phyloP scores from a whole-genome alignment of 176 grass and related monocot genomes.

The Juncus inflexus region DNA sequence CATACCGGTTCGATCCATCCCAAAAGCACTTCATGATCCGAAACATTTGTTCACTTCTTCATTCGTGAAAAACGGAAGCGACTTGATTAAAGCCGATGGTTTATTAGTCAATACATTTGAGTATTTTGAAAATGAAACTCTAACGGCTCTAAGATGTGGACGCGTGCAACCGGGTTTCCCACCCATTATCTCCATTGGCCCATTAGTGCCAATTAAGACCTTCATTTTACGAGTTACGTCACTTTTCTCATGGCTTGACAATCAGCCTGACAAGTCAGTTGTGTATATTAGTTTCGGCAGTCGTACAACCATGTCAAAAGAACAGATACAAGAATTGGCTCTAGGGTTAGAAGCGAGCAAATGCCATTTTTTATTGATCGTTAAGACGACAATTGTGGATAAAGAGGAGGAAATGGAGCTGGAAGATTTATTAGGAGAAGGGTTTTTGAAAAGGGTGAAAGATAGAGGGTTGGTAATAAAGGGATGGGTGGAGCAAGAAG shows the following conservation, averaged over 20 bases:
- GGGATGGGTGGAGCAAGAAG: slow-evolving; percentile 56
- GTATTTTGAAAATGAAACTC: slow-evolving; percentile 34
- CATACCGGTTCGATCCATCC: slow-evolving; percentile 28
- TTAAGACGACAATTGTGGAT: slow-evolving; percentile 46
- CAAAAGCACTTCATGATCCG: slow-evolving; percentile 47
- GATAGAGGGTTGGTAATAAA: slow-evolving; percentile 44
- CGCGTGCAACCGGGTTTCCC: slow-evolving; percentile 29
- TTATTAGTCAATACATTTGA: slow-evolving; percentile 54
- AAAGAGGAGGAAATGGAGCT: slow-evolving; percentile 29
- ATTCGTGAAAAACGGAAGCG: slow-evolving; percentile 48
- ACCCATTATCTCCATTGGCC: slow-evolving; percentile 37
- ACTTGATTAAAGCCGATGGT: slow-evolving; percentile 23
- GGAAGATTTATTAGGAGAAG: slow-evolving; percentile 26
- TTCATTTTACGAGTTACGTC: neutral
- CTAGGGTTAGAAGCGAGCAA: slow-evolving; percentile 45
- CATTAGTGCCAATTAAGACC: neutral
- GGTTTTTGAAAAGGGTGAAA: slow-evolving; percentile 34
- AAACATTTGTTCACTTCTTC: slow-evolving; percentile 59
- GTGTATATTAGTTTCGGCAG: slow-evolving; percentile 62
- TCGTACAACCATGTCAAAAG: slow-evolving; percentile 22
- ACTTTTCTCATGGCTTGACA: slow-evolving; percentile 30
- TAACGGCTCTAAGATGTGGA: slow-evolving; percentile 32
- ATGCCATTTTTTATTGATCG: slow-evolving; percentile 54
- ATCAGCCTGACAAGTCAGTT: slow-evolving; percentile 46
- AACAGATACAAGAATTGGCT: slow-evolving; percentile 42